Base-by-base conservation (phyloP, 371 early-diverging fungal genomes). In the Saksenaea oblongispora region DNA sequence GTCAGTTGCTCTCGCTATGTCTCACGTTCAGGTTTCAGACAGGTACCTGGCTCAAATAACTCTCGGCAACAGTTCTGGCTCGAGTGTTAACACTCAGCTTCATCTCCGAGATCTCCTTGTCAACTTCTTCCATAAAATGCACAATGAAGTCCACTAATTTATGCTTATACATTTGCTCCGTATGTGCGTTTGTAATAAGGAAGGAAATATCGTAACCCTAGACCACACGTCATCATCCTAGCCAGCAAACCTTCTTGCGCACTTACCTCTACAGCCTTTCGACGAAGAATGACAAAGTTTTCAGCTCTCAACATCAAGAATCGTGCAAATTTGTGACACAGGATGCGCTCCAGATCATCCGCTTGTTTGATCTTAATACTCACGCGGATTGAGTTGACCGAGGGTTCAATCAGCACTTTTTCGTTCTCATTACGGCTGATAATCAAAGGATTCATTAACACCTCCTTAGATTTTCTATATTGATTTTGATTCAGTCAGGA, bases 61-160 rank as follows among this genome's bases (percentile, higher is more conserved):
- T 86, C 73, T 96, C 94, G 5, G 96, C 95, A 14, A 98, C 96
- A 47, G 89, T 91, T 83, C 98, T 93, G 3, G 97, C 98, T 28
- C 98, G 87, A 35, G 95, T 91, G 72, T 97, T 97, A 57, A 98
- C 84, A 73, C 92, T 91, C 68, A 98, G 82, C 76, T 96, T 96
- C 97, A 98, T 97, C 74, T 97, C 97, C 67, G 92, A 92, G 65
- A 98, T 98, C 74, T 98, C 98, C 86, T 95, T 97, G 77, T 98
- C 98, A 26, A 98, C 96, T 63, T 95, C 97, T 75, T 98, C 97
- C 98, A 98, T 97, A 70, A 98, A 97, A 78, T 95, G 91, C 58
- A 97, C 91, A 76, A 97, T 93, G 72, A 98, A 98, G 73, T 97
- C 98, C 13, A 98, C 97, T 64, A 98, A 80, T 76, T 98, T 98